Evolutionary conservation across 257 asterid genomes (phyloP).

Genomic region (Nicotiana attenuata): DNA sequence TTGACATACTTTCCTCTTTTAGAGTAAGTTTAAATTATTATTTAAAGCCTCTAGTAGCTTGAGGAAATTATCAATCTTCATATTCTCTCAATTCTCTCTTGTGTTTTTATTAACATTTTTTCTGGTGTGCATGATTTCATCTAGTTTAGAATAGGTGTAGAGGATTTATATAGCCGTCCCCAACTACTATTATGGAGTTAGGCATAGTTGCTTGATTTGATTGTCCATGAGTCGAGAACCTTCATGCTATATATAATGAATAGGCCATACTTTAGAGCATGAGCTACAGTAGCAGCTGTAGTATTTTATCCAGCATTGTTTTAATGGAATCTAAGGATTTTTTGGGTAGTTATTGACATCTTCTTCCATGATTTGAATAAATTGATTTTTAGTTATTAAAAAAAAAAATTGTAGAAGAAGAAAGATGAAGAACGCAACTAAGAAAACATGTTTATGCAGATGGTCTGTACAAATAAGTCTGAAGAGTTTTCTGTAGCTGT

Average conservation of each 20-base stretch:
- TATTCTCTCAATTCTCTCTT: too few relatives aligned
- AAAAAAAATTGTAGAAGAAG: neutral
- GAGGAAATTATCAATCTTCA: too few relatives aligned
- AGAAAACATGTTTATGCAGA: neutral
- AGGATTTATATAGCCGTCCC: too few relatives aligned
- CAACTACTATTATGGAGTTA: too few relatives aligned
- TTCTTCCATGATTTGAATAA: too few relatives aligned
- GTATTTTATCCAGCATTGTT: neutral
- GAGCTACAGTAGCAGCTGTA: neutral
- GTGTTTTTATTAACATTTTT: too few relatives aligned
- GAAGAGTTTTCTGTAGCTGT: neutral
- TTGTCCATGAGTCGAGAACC: slow-evolving; percentile 3
- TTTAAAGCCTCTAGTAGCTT: too few relatives aligned
- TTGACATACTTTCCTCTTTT: too few relatives aligned
- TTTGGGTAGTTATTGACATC: neutral
- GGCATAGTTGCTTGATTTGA: neutral
- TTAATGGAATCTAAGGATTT: neutral
- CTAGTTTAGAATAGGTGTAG: too few relatives aligned
- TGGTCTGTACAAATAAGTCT: neutral
- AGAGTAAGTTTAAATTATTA: too few relatives aligned
- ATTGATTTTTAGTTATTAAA: too few relatives aligned
- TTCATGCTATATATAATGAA: neutral
- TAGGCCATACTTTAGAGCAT: slow-evolving; percentile 7
- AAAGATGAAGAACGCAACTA: neutral
- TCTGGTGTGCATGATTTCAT: too few relatives aligned